Base-by-base conservation (phyloP, 352 stramenopile species). In the Globisporangium cystogenes region DNA sequence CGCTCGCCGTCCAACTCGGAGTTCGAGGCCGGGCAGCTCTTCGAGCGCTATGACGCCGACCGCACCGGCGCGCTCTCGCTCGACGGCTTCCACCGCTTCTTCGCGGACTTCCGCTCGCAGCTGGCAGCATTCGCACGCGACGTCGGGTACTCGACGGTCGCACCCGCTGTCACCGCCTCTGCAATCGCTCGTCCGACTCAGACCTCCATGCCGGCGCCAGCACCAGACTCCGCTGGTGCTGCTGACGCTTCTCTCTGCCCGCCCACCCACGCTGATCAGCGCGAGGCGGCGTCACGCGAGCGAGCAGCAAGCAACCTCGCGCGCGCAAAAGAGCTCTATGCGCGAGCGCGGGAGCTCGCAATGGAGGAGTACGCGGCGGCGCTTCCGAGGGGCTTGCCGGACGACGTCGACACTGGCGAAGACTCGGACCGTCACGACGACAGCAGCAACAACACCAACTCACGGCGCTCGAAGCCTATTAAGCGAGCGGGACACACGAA, bases 1-100 rank as follows among this genome's bases (percentile, higher is more conserved):
- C 79, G 80, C 27, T 72, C 80, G 27, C 72, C 80, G 12, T 68
- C 65, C 40, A 93, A 93, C 64, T 87, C 78, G 12, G 82, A 93
- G 60, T 93, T 93, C 56, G 82, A 93, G 43, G 82, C 82, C 37
- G 80, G 82, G 1, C 82, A 93, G 59, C 65, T 93, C 18, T 93
- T 93, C 53, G 82, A 90, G 58, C 67, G 80, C 14, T 93, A 91
- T 52, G 82, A 93, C 53, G 72, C 53, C 16, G 68, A 87, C 31
- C 80, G 70, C 35, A 67, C 57, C 0, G 80, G 80, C 0, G 68
- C 74, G 35, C 68, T 93, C 24, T 74, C 71, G 11, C 54, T 91
- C 46, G 74, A 86, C 45, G 69, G 67, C 36, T 93, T 93, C 24
- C 72, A 81, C 23, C 49, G 59, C 33, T 93, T 93, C 56, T 91